Conservation (phyloP, 805 yeast genomes). For the Ogataea pignaliae region DNA sequence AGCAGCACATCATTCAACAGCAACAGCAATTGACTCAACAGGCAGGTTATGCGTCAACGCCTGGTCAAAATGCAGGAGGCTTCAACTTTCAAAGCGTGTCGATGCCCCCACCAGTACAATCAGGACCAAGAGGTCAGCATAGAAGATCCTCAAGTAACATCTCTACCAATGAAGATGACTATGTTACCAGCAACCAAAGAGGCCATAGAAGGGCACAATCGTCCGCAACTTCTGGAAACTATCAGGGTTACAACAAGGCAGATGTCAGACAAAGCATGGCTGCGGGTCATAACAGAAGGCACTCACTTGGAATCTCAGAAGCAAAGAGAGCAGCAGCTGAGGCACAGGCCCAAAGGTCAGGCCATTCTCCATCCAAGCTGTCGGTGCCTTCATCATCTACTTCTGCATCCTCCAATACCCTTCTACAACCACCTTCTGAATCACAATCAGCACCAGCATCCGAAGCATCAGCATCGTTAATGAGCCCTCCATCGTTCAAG, state of each 20-base stretch:
- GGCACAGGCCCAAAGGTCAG: slow-evolving; percentile 66
- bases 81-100: slow-evolving; percentile 22
- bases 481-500: slow-evolving; percentile 40
- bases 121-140: slow-evolving; percentile 28
- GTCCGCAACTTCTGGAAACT: slow-evolving; percentile 22
- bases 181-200: slow-evolving; percentile 11
- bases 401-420: slow-evolving; percentile 5
- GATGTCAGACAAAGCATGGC: slow-evolving; percentile 25
- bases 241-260: slow-evolving; percentile 15
- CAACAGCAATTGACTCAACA: slow-evolving; percentile 42
- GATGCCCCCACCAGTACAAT: slow-evolving; percentile 26
- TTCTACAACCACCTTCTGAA: not conserved
- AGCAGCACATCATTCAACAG: slow-evolving; percentile 79
- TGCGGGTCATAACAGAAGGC: slow-evolving; percentile 84
- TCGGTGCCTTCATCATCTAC: slow-evolving; percentile 13
- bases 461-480: slow-evolving; percentile 4
- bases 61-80: slow-evolving; percentile 4
- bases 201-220: slow-evolving; percentile 48
- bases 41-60: slow-evolving; percentile 16
- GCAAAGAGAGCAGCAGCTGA: slow-evolving; percentile 97
- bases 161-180: slow-evolving; percentile 2
- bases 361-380: slow-evolving; percentile 30
- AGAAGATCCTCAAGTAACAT: slow-evolving; percentile 27
- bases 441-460: not conserved
- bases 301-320: slow-evolving; percentile 85